Conservation (phyloP, 2,329 filamentous ascomycete genomes). For the Ophiognomonia clavigignenti-juglandacearum region DNA sequence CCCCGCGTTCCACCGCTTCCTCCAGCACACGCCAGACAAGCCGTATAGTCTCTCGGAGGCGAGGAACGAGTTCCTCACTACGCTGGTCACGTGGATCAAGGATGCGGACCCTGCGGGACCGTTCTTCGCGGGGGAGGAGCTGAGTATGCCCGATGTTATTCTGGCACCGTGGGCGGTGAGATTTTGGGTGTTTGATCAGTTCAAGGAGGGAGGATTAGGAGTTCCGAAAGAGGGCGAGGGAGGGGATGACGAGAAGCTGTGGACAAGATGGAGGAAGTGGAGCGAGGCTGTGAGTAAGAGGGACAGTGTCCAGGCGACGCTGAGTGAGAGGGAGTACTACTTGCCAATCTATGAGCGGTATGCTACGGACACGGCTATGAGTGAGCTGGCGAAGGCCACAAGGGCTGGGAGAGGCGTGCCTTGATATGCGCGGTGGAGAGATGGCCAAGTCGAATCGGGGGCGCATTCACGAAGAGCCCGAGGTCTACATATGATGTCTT, state of each 20-base stretch:
- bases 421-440: too few species aligned
- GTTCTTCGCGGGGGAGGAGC: conserved; percentile 57
- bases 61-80: conserved; percentile 52
- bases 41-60: conserved; percentile 43
- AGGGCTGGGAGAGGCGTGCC: conserved; percentile 58
- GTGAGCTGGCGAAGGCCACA: conserved; percentile 55
- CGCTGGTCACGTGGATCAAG: conserved; percentile 55
- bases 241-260: conserved; percentile 50
- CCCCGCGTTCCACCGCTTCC: conserved; percentile 59
- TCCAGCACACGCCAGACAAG: conserved; percentile 48
- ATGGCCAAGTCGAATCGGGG: too few species aligned
- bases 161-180: conserved; percentile 67
- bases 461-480: too few species aligned
- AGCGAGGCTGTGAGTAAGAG: conserved; percentile 49
- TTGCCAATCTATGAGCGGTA: conserved; percentile 62
- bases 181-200: conserved; percentile 68
- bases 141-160: conserved; percentile 62
- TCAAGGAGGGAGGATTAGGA: conserved; percentile 51
- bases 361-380: conserved; percentile 57
- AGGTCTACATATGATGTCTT: too few species aligned
- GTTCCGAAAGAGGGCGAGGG: conserved; percentile 28
- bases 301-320: conserved; percentile 59
- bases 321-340: conserved; percentile 62
- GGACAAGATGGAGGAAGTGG: conserved; percentile 62
- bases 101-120: conserved; percentile 43